A percentile compares a stretch with the other conserved stretches of the same genome.
Evolutionary conservation across 2,329 filamentous ascomycete species (phyloP).

Genomic region (Trichophaea hybrida): DNA sequence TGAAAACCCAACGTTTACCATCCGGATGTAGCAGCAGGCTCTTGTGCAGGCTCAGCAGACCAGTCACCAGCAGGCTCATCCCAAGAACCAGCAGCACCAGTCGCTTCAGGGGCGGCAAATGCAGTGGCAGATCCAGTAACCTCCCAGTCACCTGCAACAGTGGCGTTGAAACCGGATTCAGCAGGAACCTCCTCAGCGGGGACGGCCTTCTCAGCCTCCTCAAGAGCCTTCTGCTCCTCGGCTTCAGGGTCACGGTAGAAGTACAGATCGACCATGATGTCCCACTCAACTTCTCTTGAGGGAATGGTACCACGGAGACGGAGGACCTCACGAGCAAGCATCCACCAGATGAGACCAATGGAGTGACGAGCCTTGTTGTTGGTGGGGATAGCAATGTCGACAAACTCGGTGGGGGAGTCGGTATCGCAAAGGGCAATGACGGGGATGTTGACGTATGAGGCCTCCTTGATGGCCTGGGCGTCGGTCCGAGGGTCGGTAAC

Average conservation of each 20-base stretch:
- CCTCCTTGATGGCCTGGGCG: conserved; percentile 99
- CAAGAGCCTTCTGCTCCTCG: conserved; percentile 96
- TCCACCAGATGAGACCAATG: conserved; percentile 98
- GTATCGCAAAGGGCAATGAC: conserved; percentile 98
- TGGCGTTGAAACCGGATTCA: conserved; percentile 43
- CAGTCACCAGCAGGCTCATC: conserved; percentile 47
- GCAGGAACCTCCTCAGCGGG: conserved; percentile 28
- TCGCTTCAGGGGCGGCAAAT: conserved; percentile 47
- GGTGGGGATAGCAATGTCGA: conserved; percentile 36
- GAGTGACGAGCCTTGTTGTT: conserved; percentile 40
- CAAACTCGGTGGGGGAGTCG: conserved; percentile 98
- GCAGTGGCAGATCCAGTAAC: conserved; percentile 53
- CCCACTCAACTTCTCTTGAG: conserved; percentile 93
- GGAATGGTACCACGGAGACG: conserved; percentile 94
- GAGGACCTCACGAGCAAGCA: conserved; percentile 98
- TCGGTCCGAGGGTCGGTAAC: conserved; percentile 99
- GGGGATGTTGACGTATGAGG: conserved; percentile 99
- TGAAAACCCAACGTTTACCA: conserved; percentile 14
- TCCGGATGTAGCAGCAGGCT: conserved; percentile 22
- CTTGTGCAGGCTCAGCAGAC: conserved; percentile 36
- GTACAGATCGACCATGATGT: conserved; percentile 99
- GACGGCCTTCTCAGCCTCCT: conserved; percentile 65
- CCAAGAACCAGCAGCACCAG: conserved; percentile 46
- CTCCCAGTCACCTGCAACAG: conserved; percentile 67
- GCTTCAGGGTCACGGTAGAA: conserved; percentile 99